Evolutionary conservation across 164 flowering plant species (phyloP), one percentile per base, ranked within the genome.

Genomic region (Berberis thunbergii): DNA sequence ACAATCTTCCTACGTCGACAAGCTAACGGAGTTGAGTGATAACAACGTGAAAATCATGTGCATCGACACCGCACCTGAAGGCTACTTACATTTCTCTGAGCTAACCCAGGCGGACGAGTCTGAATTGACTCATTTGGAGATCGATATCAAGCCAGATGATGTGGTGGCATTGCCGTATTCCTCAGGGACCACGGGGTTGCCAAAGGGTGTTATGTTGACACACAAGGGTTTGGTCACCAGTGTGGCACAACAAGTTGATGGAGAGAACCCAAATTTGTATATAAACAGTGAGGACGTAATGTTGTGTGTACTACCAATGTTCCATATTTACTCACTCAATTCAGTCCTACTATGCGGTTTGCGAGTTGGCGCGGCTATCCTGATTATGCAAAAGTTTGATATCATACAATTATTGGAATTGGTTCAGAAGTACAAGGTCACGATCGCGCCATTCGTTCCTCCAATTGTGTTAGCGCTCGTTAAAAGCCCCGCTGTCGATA

Each of bases 111-210:
- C 77, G 1, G 86, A 86, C 63, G 91, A 84, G 75, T 60, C 26
- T 0, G 80, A 78, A 1, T 57, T 82, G 39, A 86, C 91, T 2
- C 26, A 26, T 26, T 26, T 0, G 26, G 71, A 60, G 7, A 87
- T 81, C 26, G 71, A 85, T 4, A 81, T 89, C 60, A 26, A 49
- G 8, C 76, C 96, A 0, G 86, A 86, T 38, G 97, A 93, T 48
- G 92, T 84, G 43, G 96, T 88, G 49, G 94, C 93, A 58, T 67
- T 93, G 39, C 98, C 92, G 10, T 93, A 82, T 71, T 93, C 98
- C 0, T 93, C 98, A 0, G 98, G 98, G 1, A 93, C 98, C 1
- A 90, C 98, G 0, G 97, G 98, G 26, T 71, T 93, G 4, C 97
- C 98, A 0, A 93, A 93, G 62, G 98, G 97, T 2, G 98, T 86